phyloP scores from a whole-genome alignment of 768 basidiomycete genomes.

The Myochromella boudieri region DNA sequence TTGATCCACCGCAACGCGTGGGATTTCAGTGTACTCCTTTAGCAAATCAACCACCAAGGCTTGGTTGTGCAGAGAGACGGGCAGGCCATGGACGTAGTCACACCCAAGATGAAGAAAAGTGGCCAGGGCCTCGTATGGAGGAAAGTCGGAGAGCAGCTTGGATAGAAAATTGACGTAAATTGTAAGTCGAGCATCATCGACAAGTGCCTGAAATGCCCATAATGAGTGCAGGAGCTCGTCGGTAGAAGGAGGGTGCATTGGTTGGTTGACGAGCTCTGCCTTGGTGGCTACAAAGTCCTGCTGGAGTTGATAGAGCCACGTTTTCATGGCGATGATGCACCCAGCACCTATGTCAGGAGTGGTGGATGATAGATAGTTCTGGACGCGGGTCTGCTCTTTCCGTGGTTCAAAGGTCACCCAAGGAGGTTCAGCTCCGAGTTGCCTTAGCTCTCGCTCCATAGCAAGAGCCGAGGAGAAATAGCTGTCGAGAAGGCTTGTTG shows the following conservation, averaged over 20 bases:
- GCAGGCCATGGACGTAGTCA: background rate
- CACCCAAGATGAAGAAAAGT: conserved; percentile 7
- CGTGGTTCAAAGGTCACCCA: conserved; percentile 7
- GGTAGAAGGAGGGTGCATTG: background rate
- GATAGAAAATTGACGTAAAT: conserved; percentile 4
- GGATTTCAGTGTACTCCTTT: conserved; percentile 1
- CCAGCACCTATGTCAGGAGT: conserved; percentile 7
- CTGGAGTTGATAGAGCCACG: conserved; percentile 4
- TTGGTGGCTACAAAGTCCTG: conserved; percentile 4
- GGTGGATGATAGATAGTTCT: background rate
- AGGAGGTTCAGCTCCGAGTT: conserved; percentile 5
- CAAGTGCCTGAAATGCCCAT: conserved; percentile 9
- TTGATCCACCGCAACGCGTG: conserved; percentile 5
- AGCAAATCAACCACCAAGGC: conserved; percentile 2
- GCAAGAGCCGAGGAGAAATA: conserved; percentile 5
- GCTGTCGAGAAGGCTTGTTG: conserved; percentile 6
- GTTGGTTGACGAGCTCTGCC: background rate
- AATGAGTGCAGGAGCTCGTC: conserved; percentile 11
- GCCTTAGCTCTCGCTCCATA: conserved; percentile 5
- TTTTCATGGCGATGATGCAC: conserved; percentile 10
- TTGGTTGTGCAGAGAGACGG: conserved; percentile 8
- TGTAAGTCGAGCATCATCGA: conserved; percentile 10
- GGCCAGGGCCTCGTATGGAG: conserved; percentile 4
- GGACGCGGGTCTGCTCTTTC: conserved; percentile 6
- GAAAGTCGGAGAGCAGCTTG: conserved; percentile 6